Percentiles rank a stretch among this genome's conserved stretches.
phyloP scores from a whole-genome alignment of 352 stramenopile species.

The Globisporangium spinosum region DNA sequence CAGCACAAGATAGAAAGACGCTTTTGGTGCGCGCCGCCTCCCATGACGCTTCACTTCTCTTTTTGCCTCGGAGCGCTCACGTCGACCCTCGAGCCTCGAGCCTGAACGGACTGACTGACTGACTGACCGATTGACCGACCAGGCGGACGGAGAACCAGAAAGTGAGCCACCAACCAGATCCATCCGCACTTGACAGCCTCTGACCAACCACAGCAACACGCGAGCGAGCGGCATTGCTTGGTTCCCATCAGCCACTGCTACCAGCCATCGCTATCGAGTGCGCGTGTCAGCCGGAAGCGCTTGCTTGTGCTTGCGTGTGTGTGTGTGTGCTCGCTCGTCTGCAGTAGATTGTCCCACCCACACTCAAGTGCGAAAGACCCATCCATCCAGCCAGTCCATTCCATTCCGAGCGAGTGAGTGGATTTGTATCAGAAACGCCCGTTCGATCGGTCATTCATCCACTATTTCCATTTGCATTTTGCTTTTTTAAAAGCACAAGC shows the following conservation, averaged over 20 bases:
- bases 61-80: conserved; percentile 14
- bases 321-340: neutral
- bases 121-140: no score
- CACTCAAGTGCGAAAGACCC: neutral
- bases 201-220: neutral
- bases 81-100: neutral
- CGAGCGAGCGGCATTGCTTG: neutral
- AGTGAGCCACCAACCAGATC: neutral
- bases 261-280: neutral
- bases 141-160: neutral
- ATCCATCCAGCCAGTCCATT: neutral
- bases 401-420: neutral
- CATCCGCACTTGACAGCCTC: neutral
- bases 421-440: neutral
- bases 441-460: neutral
- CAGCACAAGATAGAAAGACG: neutral
- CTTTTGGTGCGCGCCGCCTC: conserved; percentile 2
- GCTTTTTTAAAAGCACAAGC: neutral
- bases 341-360: neutral
- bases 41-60: conserved; percentile 18
- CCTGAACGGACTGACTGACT: no score
- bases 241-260: neutral
- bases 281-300: neutral
- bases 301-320: neutral
- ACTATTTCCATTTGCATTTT: neutral